Conservation (phyloP, 495 filamentous ascomycete genomes). For the Trichocladium uniseriatum region DNA sequence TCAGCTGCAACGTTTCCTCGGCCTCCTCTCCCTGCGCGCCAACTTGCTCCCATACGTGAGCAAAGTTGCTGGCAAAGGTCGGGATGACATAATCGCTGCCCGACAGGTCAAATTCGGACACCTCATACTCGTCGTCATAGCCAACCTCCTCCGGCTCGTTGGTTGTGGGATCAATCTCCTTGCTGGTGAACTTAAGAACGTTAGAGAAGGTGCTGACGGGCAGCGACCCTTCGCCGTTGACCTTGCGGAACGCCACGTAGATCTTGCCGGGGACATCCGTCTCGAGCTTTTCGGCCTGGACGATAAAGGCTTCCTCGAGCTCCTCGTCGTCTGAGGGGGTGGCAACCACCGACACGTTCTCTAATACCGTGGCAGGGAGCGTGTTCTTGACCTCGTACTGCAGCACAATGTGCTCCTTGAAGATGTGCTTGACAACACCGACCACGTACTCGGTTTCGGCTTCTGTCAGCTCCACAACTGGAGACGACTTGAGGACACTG, state of each 20-base stretch:
- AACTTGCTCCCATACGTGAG: conserved; percentile 93
- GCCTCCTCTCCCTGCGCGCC: conserved; percentile 81
- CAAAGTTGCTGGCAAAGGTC: conserved; percentile 87
- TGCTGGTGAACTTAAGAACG: conserved; percentile 90
- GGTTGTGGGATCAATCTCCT: conserved; percentile 94
- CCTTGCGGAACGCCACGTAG: conserved; percentile 89
- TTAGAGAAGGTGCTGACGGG: conserved; percentile 79
- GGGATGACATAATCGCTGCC: conserved; percentile 93
- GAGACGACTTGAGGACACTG: conserved; percentile 77
- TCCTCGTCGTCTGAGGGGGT: conserved; percentile 78
- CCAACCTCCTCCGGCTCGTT: conserved; percentile 84
- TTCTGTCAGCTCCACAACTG: conserved; percentile 83
- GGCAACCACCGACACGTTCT: conserved; percentile 84
- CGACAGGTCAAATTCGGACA: conserved; percentile 83
- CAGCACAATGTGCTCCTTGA: conserved; percentile 90
- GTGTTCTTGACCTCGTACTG: conserved; percentile 99
- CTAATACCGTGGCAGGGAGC: conserved; percentile 75
- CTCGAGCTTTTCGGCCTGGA: conserved; percentile 70
- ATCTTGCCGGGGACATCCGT: conserved; percentile 82
- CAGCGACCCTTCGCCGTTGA: conserved; percentile 59
- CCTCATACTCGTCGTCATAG: conserved; percentile 96
- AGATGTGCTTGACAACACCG: conserved; percentile 87
- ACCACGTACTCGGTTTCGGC: conserved; percentile 98
- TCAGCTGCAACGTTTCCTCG: conserved; percentile 83
- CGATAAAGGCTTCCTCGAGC: conserved; percentile 82